Evolutionary conservation across 164 flowering plant species (phyloP).

Genomic region (Platanus orientalis): DNA sequence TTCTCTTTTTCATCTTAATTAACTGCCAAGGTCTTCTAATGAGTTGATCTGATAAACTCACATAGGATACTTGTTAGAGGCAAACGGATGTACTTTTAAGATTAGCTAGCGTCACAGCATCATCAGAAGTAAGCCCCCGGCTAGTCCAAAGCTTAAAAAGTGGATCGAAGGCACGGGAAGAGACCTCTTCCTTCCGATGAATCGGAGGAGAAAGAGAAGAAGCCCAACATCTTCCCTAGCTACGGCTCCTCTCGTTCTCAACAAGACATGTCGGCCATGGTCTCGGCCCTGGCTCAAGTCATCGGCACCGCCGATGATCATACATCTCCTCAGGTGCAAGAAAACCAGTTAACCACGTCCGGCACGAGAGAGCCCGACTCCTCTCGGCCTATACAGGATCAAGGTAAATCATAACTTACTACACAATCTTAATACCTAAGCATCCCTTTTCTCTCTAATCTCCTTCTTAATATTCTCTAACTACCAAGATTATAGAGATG

Average conservation of each 20-base stretch:
- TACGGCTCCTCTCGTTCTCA: conserved; percentile 41
- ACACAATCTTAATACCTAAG: no score
- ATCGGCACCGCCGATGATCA: conserved; percentile 31
- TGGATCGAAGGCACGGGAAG: conserved; percentile 67
- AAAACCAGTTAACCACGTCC: conserved; percentile 1
- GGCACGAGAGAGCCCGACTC: neutral
- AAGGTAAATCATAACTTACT: conserved; percentile 29
- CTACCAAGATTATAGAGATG: no score
- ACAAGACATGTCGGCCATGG: conserved; percentile 59
- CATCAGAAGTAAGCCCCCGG: no score
- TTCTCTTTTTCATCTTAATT: no score
- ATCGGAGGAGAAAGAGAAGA: conserved; percentile 29
- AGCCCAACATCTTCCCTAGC: neutral
- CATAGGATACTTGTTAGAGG: no score
- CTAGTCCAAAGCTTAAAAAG: no score
- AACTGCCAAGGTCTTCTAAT: no score
- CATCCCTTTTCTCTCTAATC: no score
- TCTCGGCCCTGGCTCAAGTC: conserved; percentile 63
- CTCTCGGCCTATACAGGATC: conserved; percentile 28
- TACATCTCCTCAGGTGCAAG: neutral
- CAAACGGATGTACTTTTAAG: no score
- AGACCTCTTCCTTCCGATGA: conserved; percentile 46
- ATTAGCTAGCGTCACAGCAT: no score
- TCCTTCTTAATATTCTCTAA: no score
- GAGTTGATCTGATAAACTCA: no score